Evolutionary conservation across 73 alveolate species (phyloP), one percentile per base, ranked within the genome.

Genomic region (Uronychia binucleata): DNA sequence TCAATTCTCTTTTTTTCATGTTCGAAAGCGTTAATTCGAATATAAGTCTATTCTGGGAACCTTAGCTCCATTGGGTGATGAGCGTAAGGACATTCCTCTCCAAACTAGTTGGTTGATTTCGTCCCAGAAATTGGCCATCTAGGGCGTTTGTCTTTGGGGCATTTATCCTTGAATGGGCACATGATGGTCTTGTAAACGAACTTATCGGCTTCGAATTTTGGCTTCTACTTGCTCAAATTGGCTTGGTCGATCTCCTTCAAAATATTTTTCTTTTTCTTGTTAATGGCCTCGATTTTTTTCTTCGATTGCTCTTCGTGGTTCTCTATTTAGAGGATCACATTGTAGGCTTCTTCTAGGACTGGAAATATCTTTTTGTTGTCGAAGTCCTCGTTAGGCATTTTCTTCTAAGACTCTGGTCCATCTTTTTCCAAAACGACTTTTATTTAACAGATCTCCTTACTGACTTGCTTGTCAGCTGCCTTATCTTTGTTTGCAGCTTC

Each of bases 161-260:
- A 94, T 74, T 92, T 85, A 14, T 94, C 96, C 80, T 86, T 94
- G 88, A 94, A 88, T 0, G 97, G 96, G 67, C 98, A 94, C 98
- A 94, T 94, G 0, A 87, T 84, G 8, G 91, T 78, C 75, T 86
- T 88, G 84, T 83, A 90, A 46, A 46, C 19, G 67, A 46, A 46
- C 19, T 19, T 46, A 19, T 46, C 67, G 19, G 67, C 5, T 46
- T 46, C 67, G 67, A 11, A 46, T 19, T 46, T 46, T 46, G 67
- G 67, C 19, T 19, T 46, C 19, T 5, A 11, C 19, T 46, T 46
- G 67, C 67, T 46, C 67, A 46, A 19, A 19, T 46, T 46, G 67
- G 67, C 67, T 46, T 46, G n/a, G 11, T 78, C 76, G 33, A 8
- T 78, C 26, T 26, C 34, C 31, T 78, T 78, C 29, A 33, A 29